Evolutionary conservation across 441 rosid species (phyloP).

Genomic region (Arabidopsis hybrid): DNA sequence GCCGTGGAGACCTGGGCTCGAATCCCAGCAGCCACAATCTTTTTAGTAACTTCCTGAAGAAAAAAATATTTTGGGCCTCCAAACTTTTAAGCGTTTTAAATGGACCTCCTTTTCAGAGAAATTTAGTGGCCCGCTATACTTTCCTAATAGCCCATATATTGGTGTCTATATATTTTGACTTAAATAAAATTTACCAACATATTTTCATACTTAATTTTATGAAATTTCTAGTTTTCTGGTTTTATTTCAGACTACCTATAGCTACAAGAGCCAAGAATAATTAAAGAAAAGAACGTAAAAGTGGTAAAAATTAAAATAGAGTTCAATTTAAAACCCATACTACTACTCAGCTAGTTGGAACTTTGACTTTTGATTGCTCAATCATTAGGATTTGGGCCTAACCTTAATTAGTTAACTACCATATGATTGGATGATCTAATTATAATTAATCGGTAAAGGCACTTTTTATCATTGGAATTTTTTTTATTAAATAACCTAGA

Average conservation of each 20-base stretch:
- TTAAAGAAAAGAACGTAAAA: background rate
- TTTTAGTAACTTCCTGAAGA: no score
- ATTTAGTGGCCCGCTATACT: background rate
- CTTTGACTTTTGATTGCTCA: conserved; percentile 12
- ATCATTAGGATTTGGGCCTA: background rate
- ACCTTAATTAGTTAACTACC: background rate
- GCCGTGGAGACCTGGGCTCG: conserved; percentile 78
- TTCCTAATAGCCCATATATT: background rate
- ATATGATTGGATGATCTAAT: background rate
- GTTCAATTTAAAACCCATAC: background rate
- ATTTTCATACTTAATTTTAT: background rate
- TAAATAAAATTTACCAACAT: background rate
- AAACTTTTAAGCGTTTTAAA: background rate
- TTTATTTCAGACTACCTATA: background rate
- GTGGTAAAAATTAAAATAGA: background rate
- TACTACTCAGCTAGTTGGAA: background rate
- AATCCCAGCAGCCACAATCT: conserved; percentile 71
- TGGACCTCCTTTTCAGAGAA: background rate
- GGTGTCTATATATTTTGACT: background rate
- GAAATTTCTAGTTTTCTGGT: background rate
- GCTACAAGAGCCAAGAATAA: background rate
- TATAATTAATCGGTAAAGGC: background rate
- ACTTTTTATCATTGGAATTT: background rate
- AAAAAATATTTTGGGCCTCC: background rate
- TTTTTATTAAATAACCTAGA: no score